Percentiles rank a stretch among this genome's conserved stretches.
phyloP scores from a whole-genome alignment of 257 asterid species.

The Rehmannia glutinosa region DNA sequence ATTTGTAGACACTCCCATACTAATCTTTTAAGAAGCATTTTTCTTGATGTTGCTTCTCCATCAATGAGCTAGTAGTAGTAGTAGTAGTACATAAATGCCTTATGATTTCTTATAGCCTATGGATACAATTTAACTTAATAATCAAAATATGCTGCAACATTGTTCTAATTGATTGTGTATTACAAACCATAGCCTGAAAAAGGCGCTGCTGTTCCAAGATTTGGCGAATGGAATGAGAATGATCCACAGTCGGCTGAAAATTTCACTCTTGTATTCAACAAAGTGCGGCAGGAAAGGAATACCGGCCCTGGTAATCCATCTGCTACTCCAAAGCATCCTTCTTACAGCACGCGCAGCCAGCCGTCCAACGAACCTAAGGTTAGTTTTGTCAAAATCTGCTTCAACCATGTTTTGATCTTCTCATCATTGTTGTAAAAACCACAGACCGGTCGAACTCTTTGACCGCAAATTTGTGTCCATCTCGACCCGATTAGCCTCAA shows the following conservation, averaged over 20 bases:
- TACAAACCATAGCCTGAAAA: conserved; percentile 30
- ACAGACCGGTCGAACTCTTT: no score
- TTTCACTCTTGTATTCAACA: conserved; percentile 56
- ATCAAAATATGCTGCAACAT: no score
- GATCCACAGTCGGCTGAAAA: conserved; percentile 63
- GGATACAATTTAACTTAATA: background rate
- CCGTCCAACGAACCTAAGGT: conserved; percentile 30
- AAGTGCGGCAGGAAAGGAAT: conserved; percentile 45
- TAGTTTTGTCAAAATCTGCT: background rate
- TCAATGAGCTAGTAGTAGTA: no score
- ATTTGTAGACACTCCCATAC: no score
- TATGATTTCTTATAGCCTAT: background rate
- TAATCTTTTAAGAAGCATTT: no score
- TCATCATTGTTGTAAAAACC: background rate
- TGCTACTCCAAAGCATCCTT: conserved; percentile 26
- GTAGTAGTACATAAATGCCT: no score
- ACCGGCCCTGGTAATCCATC: conserved; percentile 24
- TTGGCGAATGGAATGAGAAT: conserved; percentile 73
- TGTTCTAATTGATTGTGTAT: background rate
- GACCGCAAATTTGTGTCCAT: no score
- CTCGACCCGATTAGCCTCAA: no score
- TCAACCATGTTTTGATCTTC: background rate
- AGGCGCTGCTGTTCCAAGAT: conserved; percentile 68
- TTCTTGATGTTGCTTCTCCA: no score
- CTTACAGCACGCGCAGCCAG: background rate